These are phyloP conservation scores for Trypanosoma scelopori DNA, from an alignment of 208 protist genomes.

Conservation along the genomic window DNA sequence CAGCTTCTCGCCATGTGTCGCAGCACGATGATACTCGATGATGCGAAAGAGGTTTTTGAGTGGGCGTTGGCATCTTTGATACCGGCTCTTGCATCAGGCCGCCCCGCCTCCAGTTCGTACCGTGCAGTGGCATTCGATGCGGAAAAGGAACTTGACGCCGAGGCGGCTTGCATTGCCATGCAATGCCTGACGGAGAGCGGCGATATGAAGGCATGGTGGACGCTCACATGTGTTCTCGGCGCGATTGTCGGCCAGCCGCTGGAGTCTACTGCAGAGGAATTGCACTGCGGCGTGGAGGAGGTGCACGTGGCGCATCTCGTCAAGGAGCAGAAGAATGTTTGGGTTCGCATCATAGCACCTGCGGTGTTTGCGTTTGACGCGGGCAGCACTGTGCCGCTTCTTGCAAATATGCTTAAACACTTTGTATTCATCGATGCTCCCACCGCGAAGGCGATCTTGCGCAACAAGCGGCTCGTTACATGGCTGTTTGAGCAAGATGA, in stretches of 20 bases:
- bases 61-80: constrained; percentile 34
- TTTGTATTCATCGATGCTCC: constrained; percentile 19
- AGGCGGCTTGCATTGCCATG: constrained; percentile 18
- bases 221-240: constrained; percentile 15
- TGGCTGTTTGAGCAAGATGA: constrained; percentile 26
- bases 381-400: constrained; percentile 42
- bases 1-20: constrained; percentile 54
- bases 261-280: constrained; percentile 9
- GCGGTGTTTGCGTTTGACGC: constrained; percentile 46
- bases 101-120: background rate
- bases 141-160: constrained; percentile 1
- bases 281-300: constrained; percentile 31
- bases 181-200: constrained; percentile 18
- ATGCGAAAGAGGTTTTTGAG: constrained; percentile 37
- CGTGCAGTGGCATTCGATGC: constrained; percentile 1
- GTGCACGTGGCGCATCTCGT: constrained; percentile 14
- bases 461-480: constrained; percentile 54
- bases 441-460: constrained; percentile 36
- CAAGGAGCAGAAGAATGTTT: constrained; percentile 9
- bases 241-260: constrained; percentile 8
- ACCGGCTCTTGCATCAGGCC: background rate
- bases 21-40: constrained; percentile 33
- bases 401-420: constrained; percentile 29
- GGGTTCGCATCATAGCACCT: constrained; percentile 35
- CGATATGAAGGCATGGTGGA: constrained; percentile 28